These are phyloP conservation scores for Claviceps lovelessii DNA, from an alignment of 2,329 filamentous ascomycete species.

Conservation along the genomic window DNA sequence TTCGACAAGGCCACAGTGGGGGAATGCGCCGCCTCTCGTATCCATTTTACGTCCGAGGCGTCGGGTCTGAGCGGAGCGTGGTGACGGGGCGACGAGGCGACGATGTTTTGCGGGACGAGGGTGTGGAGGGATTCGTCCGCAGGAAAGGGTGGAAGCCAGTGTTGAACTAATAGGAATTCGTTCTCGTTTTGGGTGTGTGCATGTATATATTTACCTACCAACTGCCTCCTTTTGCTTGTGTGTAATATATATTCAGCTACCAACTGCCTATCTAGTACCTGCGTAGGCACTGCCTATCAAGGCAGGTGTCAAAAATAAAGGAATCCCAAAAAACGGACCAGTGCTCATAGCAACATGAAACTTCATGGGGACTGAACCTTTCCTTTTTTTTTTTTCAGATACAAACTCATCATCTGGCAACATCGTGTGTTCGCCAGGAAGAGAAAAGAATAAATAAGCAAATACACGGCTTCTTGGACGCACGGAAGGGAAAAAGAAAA, in stretches of 20 bases:
- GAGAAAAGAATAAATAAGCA: not conserved
- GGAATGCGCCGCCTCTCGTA: slow-evolving; percentile 25
- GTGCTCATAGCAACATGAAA: not conserved
- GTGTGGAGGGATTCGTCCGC: slow-evolving; percentile 39
- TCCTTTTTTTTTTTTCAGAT: not conserved
- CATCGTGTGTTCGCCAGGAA: not conserved
- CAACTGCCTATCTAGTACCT: too few species aligned
- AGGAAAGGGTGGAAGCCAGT: slow-evolving; percentile 46
- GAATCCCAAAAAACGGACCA: not conserved
- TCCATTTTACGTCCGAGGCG: slow-evolving; percentile 47
- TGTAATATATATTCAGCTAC: too few species aligned
- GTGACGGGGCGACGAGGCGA: slow-evolving; percentile 45
- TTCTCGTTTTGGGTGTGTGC: not conserved
- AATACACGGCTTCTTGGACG: not conserved
- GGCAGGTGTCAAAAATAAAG: too few species aligned
- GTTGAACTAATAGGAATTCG: slow-evolving; percentile 16
- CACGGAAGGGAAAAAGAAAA: too few species aligned
- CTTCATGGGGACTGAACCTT: not conserved
- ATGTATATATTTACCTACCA: not conserved
- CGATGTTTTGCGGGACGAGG: slow-evolving; percentile 48
- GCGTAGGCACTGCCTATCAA: too few species aligned
- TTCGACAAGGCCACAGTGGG: too few species aligned
- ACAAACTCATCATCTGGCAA: not conserved
- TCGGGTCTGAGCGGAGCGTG: slow-evolving; percentile 48
- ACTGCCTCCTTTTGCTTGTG: not conserved